Evolutionary conservation across 352 stramenopile species (phyloP).

Genomic region (Pythium dissotocum): DNA sequence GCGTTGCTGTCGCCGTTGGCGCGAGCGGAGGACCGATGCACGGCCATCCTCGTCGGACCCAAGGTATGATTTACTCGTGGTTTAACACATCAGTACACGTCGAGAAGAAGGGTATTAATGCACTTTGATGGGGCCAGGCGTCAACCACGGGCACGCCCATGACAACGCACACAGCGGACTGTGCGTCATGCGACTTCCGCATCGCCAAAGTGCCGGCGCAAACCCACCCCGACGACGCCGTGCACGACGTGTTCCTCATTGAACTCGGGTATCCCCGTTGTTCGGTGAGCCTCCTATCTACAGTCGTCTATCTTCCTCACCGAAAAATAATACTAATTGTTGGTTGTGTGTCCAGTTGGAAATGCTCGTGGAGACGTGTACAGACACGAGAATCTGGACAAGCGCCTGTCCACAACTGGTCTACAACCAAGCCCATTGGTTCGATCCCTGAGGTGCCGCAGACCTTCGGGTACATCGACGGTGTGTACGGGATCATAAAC

Average conservation of each 20-base stretch:
- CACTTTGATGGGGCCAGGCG: constrained; percentile 23
- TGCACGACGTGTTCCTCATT: constrained; percentile 62
- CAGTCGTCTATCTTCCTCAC: no score
- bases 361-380: constrained; percentile 52
- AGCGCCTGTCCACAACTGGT: constrained; percentile 67
- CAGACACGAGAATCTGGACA: constrained; percentile 60
- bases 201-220: constrained; percentile 67
- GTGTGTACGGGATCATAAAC: constrained; percentile 78
- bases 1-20: neutral
- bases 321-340: no score
- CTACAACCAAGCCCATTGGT: constrained; percentile 47
- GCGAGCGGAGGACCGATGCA: constrained; percentile 4
- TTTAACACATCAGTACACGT: neutral
- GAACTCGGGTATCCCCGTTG: constrained; percentile 57
- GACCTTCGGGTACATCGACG: constrained; percentile 79
- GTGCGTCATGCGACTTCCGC: constrained; percentile 76
- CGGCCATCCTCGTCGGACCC: constrained; percentile 2
- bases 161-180: constrained; percentile 80
- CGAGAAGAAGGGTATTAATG: neutral
- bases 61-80: neutral
- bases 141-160: constrained; percentile 62
- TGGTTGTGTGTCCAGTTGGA: constrained; percentile 38
- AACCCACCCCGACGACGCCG: constrained; percentile 36
- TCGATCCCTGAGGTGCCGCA: constrained; percentile 57
- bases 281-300: constrained; percentile 31